Evolutionary conservation across 148 eudicot genomes (phyloP).

Genomic region (Vaccinium corymbosum): DNA sequence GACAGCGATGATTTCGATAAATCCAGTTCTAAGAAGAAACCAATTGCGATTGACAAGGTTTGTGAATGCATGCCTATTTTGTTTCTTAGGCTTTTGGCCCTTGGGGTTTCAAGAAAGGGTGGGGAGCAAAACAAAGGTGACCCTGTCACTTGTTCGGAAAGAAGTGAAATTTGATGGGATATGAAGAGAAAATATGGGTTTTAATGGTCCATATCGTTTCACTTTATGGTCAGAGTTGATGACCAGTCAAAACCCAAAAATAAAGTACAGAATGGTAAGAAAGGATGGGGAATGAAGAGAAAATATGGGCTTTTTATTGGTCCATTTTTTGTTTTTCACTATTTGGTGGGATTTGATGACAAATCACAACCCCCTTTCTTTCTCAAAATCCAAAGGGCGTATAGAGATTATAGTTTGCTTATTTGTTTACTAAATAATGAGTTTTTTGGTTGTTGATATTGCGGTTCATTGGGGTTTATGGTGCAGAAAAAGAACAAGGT

Average conservation of each 20-base stretch:
- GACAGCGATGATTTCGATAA: conserved; percentile 23
- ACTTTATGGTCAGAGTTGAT: no score
- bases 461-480: background rate
- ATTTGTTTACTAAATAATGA: background rate
- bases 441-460: background rate
- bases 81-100: background rate
- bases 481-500: conserved; percentile 38
- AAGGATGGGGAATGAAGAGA: background rate
- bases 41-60: conserved; percentile 34
- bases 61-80: background rate
- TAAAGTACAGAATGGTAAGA: background rate
- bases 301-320: background rate
- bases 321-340: background rate
- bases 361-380: no score
- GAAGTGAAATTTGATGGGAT: background rate
- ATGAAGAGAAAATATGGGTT: background rate
- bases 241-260: no score
- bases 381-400: no score
- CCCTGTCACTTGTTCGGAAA: background rate
- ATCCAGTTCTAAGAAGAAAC: conserved; percentile 23
- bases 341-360: background rate
- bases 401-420: background rate
- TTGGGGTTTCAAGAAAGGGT: background rate
- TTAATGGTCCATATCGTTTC: no score
- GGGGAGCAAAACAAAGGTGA: background rate